Evolutionary conservation across 2,329 filamentous ascomycete species (phyloP).

Genomic region (Colletotrichum cuscutae): DNA sequence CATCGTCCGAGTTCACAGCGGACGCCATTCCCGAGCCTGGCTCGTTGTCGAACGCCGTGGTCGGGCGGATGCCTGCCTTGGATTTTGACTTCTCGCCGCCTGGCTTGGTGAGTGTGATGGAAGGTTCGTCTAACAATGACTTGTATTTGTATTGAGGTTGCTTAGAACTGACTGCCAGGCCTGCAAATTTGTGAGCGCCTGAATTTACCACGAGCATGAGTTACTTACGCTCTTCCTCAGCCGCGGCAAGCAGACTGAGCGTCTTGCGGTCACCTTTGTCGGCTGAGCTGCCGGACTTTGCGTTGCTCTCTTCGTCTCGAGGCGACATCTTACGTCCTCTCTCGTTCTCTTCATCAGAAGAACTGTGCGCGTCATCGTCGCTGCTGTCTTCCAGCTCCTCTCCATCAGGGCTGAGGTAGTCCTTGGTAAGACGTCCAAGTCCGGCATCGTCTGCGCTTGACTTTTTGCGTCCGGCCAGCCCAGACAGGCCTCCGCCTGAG

Average conservation of each 20-base stretch:
- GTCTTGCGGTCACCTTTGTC: slow-evolving; percentile 55
- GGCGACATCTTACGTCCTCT: slow-evolving; percentile 68
- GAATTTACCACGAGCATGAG: background rate
- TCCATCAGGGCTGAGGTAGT: slow-evolving; percentile 73
- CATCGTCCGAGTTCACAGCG: slow-evolving; percentile 84
- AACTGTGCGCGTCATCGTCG: slow-evolving; percentile 73
- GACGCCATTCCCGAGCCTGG: slow-evolving; percentile 63
- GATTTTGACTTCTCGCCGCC: slow-evolving; percentile 68
- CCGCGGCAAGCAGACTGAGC: slow-evolving; percentile 75
- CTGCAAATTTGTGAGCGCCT: slow-evolving; percentile 47
- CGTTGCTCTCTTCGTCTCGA: slow-evolving; percentile 54
- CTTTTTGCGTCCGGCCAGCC: slow-evolving; percentile 67
- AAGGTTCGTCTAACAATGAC: slow-evolving; percentile 73
- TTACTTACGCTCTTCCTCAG: slow-evolving; percentile 80
- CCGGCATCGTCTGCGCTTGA: slow-evolving; percentile 52
- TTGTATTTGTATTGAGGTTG: slow-evolving; percentile 65
- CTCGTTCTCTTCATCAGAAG: slow-evolving; percentile 75
- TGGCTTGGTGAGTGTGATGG: slow-evolving; percentile 72
- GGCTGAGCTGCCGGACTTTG: slow-evolving; percentile 46
- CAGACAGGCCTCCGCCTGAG: slow-evolving; percentile 71
- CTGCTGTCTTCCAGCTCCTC: slow-evolving; percentile 75
- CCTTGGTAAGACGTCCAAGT: slow-evolving; percentile 72
- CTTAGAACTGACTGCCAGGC: slow-evolving; percentile 63
- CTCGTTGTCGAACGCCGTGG: slow-evolving; percentile 83
- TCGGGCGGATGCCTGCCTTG: slow-evolving; percentile 77